phyloP scores from a whole-genome alignment of 1,284 basidiomycete genomes.

The Chondrostereum purpureum region DNA sequence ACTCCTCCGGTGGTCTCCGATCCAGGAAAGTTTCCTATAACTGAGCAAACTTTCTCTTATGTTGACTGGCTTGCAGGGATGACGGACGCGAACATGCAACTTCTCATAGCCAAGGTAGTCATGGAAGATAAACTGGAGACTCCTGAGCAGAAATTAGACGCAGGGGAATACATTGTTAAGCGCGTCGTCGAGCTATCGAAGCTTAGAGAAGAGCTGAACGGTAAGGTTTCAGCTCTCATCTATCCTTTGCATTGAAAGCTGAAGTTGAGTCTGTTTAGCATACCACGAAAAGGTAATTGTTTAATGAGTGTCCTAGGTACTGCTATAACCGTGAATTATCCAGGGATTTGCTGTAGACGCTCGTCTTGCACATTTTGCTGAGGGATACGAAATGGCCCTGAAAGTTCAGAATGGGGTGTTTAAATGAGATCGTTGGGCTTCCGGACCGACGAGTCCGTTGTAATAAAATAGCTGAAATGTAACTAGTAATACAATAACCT shows the following conservation, averaged over 20 bases:
- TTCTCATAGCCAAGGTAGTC: conserved; percentile 59
- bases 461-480: no score
- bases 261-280: background rate
- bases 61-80: conserved; percentile 65
- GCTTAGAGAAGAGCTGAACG: conserved; percentile 56
- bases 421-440: background rate
- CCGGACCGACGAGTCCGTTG: no score
- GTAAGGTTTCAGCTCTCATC: no score
- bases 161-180: conserved; percentile 77
- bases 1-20: conserved; percentile 71
- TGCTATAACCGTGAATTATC: no score
- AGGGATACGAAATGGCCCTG: conserved; percentile 2
- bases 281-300: background rate
- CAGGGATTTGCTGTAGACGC: conserved; percentile 6
- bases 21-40: conserved; percentile 73
- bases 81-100: conserved; percentile 79
- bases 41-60: no score
- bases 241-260: no score
- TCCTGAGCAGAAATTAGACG: conserved; percentile 64
- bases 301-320: background rate
- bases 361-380: conserved; percentile 6
- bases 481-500: no score
- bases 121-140: conserved; percentile 53
- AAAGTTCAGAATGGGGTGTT: background rate
- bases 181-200: conserved; percentile 64